Percentiles rank a stretch among this genome's conserved stretches.
phyloP scores from a whole-genome alignment of 2,329 filamentous ascomycete species.

The Trichoderma gracile region DNA sequence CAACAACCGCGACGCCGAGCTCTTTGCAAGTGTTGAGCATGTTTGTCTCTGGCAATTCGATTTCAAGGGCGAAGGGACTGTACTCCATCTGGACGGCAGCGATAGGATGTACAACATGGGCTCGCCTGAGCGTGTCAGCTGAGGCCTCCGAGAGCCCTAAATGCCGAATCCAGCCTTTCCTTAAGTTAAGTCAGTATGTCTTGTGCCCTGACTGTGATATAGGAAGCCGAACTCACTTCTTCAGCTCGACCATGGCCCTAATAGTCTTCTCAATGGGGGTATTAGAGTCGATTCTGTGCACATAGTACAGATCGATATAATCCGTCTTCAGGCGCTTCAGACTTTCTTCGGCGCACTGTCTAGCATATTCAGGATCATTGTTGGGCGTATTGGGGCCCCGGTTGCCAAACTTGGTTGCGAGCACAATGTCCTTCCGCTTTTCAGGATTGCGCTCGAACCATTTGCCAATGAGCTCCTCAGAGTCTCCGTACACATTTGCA shows the following conservation, averaged over 20 bases:
- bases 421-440: constrained; percentile 50
- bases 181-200: not conserved
- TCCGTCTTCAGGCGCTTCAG: constrained; percentile 51
- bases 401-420: constrained; percentile 45
- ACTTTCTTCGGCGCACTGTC: constrained; percentile 34
- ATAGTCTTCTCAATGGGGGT: constrained; percentile 54
- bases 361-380: constrained; percentile 28
- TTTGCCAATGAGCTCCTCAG: constrained; percentile 51
- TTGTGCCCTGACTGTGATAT: not conserved
- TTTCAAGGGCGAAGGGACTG: constrained; percentile 55
- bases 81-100: constrained; percentile 57
- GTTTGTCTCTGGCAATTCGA: constrained; percentile 54
- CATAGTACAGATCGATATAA: constrained; percentile 58
- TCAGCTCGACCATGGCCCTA: constrained; percentile 49
- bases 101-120: constrained; percentile 51
- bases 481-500: constrained; percentile 49
- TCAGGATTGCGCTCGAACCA: constrained; percentile 51
- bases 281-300: constrained; percentile 51
- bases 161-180: constrained; percentile 57
- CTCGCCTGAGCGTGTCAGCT: constrained; percentile 52
- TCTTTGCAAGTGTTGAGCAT: constrained; percentile 57
- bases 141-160: constrained; percentile 57
- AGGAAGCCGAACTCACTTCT: constrained; percentile 33
- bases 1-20: constrained; percentile 57
- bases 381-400: not conserved